Conservation (phyloP, 2,329 filamentous ascomycete species). For the Pseudocercospora musae region DNA sequence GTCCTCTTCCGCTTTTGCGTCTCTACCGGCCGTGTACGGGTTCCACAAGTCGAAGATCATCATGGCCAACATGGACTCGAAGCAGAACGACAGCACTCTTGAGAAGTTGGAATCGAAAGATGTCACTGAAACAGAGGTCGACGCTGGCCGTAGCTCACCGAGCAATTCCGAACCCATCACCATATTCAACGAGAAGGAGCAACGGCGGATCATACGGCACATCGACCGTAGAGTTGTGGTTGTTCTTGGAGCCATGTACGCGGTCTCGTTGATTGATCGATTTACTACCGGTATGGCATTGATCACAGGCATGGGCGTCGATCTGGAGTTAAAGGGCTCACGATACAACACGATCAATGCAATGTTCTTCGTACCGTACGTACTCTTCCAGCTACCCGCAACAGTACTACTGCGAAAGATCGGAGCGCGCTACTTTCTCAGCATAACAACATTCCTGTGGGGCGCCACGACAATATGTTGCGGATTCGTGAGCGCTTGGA, state of each 20-base stretch:
- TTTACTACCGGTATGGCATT: background rate
- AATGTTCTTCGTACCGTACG: background rate
- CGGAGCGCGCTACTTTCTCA: background rate
- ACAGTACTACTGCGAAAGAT: background rate
- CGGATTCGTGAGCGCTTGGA: background rate
- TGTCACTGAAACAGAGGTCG: background rate
- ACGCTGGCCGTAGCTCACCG: background rate
- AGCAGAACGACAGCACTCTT: background rate
- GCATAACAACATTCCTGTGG: background rate
- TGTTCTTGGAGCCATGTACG: background rate
- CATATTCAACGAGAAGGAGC: conserved; percentile 1
- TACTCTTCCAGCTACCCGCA: background rate
- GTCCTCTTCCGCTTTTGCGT: conserved; percentile 1
- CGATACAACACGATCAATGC: conserved; percentile 7
- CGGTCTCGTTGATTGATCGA: conserved; percentile 1
- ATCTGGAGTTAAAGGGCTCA: background rate
- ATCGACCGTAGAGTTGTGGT: background rate
- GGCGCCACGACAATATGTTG: background rate
- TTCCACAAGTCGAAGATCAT: background rate
- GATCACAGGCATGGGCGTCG: conserved; percentile 2
- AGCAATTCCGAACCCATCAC: background rate
- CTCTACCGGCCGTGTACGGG: background rate
- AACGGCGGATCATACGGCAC: background rate
- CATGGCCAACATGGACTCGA: background rate
- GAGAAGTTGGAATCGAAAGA: background rate